Percentiles rank a stretch among this genome's conserved stretches.
These are phyloP conservation scores for Cordyceps militaris DNA, from an alignment of 2,329 filamentous ascomycete genomes.

Conservation along the genomic window DNA sequence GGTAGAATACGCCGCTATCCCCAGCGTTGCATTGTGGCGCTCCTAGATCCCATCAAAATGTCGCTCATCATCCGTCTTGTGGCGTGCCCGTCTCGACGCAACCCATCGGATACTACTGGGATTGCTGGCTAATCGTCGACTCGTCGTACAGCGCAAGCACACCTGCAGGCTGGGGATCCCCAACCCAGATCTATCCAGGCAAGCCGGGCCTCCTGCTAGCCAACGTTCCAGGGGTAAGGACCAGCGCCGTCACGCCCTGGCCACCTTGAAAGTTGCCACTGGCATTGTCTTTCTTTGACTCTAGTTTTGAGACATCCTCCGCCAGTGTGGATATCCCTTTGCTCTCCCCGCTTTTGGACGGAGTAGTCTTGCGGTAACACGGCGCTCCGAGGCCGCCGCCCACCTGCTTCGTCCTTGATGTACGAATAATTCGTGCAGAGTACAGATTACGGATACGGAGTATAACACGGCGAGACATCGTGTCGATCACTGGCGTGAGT, in stretches of 20 bases:
- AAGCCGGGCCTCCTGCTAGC: background rate
- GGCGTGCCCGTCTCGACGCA: background rate
- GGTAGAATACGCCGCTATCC: background rate
- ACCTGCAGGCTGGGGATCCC: constrained; percentile 3
- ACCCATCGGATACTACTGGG: constrained; percentile 2
- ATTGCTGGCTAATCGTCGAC: background rate
- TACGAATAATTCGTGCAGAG: too few species aligned
- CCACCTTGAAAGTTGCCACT: background rate
- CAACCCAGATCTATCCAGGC: background rate
- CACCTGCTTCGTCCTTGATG: too few species aligned
- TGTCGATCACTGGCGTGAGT: background rate
- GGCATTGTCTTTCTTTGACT: background rate
- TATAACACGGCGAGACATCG: background rate
- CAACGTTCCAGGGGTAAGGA: constrained; percentile 5
- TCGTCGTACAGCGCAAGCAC: background rate
- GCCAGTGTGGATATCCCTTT: background rate
- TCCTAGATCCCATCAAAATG: background rate
- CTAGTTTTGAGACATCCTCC: background rate
- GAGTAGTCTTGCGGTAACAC: background rate
- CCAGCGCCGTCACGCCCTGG: background rate
- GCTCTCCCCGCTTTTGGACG: background rate
- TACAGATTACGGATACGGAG: background rate
- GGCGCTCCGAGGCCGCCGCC: background rate
- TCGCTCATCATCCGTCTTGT: constrained; percentile 2
- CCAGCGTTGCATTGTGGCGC: constrained; percentile 4